These are phyloP conservation scores for Aspergillus wentii DNA, from an alignment of 495 filamentous ascomycete species.

Conservation along the genomic window DNA sequence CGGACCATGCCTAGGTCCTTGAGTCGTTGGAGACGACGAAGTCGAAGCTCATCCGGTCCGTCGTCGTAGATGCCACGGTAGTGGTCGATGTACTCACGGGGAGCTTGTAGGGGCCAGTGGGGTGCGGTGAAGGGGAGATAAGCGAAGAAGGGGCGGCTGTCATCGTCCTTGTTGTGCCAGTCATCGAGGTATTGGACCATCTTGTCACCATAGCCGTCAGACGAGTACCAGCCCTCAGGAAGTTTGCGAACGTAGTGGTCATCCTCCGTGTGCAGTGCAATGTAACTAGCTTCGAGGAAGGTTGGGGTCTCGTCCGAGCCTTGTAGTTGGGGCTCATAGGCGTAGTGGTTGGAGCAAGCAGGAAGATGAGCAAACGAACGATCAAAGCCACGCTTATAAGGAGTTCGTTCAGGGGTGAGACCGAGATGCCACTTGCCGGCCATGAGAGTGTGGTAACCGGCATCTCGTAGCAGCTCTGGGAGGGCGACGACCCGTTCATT, in stretches of 20 bases:
- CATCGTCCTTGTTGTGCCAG: conserved; percentile 40
- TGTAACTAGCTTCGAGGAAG: conserved; percentile 47
- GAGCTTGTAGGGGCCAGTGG: conserved; percentile 58
- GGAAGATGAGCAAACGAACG: conserved; percentile 49
- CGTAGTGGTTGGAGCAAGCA: conserved; percentile 58
- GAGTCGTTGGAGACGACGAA: conserved; percentile 44
- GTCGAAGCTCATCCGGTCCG: conserved; percentile 49
- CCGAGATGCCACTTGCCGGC: conserved; percentile 56
- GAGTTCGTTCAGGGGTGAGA: conserved; percentile 39
- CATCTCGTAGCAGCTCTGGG: conserved; percentile 56
- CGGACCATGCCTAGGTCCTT: conserved; percentile 48
- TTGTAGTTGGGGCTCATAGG: conserved; percentile 49
- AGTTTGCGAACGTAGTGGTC: conserved; percentile 49
- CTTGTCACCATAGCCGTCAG: conserved; percentile 49
- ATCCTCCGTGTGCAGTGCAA: conserved; percentile 57
- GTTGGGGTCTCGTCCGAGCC: conserved; percentile 40
- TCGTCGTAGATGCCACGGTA: conserved; percentile 54
- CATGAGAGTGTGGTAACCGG: conserved; percentile 59
- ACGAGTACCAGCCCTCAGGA: conserved; percentile 53
- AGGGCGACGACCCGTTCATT: conserved; percentile 54
- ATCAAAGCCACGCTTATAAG: conserved; percentile 38
- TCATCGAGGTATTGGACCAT: conserved; percentile 50
- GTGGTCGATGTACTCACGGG: conserved; percentile 44
- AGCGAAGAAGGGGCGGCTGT: conserved; percentile 54
- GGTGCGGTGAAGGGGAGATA: conserved; percentile 57